Evolutionary conservation across 768 basidiomycete species (phyloP), one percentile per base, ranked within the genome.

Genomic region (Boletus rubroflammeus): DNA sequence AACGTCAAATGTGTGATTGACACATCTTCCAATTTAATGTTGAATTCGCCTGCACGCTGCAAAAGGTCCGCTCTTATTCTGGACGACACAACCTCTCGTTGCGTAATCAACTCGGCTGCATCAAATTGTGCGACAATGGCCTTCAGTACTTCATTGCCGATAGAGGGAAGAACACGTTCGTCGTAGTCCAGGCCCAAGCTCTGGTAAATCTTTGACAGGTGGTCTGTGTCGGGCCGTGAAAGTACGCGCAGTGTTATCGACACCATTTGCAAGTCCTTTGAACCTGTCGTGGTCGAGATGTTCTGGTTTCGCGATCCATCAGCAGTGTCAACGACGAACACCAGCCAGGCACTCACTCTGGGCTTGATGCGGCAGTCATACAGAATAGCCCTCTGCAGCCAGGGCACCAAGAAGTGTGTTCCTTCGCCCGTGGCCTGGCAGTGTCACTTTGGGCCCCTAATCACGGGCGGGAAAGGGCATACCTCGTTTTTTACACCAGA

Each of bases 291-390:
- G 2, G 97, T 98, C n/a, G 91, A 94, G 53, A 98, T 98, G 67
- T 97, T 97, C 92, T 96, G 59, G 56, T 17, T 36, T 15, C 53
- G 28, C 6, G 10, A 28, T 47, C 4, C 31, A n/a, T 59, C 42
- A 59, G 59, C 15, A 31, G 1, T 17, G 28, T 47, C 46, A 44
- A 59, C 5, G 26, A 36, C 34, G 29, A 51, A 46, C 42, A 21
- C 43, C 28, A n/a, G 23, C 32, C 21, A 45, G 39, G 25, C 13
- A 71, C 85, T 62, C 61, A 93, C 94, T 64, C 95, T 79, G 44
- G 96, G 96, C 73, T 98, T 98, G 66, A 93, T 98, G 54, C 97
- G 86, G 60, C 93, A 95, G 78, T 99, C 97, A 67, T 96, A 98
- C 46, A 98, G 76, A 73, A 99, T 98, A 23, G 96, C 95, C 54